phyloP scores from a whole-genome alignment of 2,329 filamentous ascomycete species.

The Lachnellula willkommii region DNA sequence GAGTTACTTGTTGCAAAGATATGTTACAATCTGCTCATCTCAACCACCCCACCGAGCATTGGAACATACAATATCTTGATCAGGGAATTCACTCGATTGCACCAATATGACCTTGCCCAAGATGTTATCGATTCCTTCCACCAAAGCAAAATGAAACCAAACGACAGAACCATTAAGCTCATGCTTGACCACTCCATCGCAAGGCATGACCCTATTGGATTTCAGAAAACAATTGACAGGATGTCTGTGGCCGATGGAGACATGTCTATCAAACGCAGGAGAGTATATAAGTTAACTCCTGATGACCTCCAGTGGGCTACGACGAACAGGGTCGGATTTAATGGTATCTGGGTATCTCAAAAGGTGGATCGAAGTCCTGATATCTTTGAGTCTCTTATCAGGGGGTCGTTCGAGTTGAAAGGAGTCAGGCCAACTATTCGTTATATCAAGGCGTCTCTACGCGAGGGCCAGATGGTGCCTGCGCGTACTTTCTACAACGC shows the following conservation, averaged over 20 bases:
- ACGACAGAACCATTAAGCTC: slow-evolving; percentile 20
- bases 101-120: slow-evolving; percentile 46
- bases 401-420: slow-evolving; percentile 20
- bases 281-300: slow-evolving; percentile 6
- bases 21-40: slow-evolving; percentile 61
- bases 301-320: slow-evolving; percentile 22
- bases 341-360: slow-evolving; percentile 14
- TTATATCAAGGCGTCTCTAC: slow-evolving; percentile 23
- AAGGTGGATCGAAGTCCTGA: slow-evolving; percentile 22
- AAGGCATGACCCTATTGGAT: slow-evolving; percentile 21
- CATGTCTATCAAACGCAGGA: slow-evolving; percentile 16
- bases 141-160: slow-evolving; percentile 29
- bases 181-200: slow-evolving; percentile 29
- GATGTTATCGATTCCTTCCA: slow-evolving; percentile 48
- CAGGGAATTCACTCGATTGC: slow-evolving; percentile 52
- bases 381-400: slow-evolving; percentile 29
- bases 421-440: slow-evolving; percentile 20
- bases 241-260: slow-evolving; percentile 24
- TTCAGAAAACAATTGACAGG: slow-evolving; percentile 21
- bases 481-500: slow-evolving; percentile 18
- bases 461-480: slow-evolving; percentile 22
- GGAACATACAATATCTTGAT: slow-evolving; percentile 69
- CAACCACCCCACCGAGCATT: slow-evolving; percentile 56
- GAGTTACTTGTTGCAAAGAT: slow-evolving; percentile 35
- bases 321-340: slow-evolving; percentile 18